These are phyloP conservation scores for Emericellopsis atlantica DNA, from an alignment of 2,329 filamentous ascomycete genomes.

Conservation along the genomic window DNA sequence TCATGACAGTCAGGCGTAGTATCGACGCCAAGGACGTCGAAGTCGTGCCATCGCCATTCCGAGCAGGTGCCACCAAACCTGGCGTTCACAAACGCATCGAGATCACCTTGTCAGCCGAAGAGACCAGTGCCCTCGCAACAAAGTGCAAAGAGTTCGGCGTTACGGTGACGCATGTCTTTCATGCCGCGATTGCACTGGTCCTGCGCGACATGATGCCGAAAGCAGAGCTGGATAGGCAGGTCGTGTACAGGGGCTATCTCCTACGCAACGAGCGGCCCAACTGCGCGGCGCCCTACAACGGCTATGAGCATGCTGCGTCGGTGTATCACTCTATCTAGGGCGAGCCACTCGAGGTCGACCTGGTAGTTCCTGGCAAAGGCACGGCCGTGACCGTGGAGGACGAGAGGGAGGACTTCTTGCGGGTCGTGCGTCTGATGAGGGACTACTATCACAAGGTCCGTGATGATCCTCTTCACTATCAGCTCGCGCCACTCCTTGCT, in stretches of 20 bases:
- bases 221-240: background rate
- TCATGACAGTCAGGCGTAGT: background rate
- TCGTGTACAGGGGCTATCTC: slow-evolving; percentile 16
- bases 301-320: slow-evolving; percentile 9
- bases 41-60: slow-evolving; percentile 9
- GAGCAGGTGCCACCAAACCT: slow-evolving; percentile 5
- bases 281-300: slow-evolving; percentile 11
- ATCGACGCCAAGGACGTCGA: background rate
- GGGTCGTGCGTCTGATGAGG: slow-evolving; percentile 10
- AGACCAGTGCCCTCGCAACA: slow-evolving; percentile 8
- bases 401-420: slow-evolving; percentile 9
- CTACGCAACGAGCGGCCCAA: slow-evolving; percentile 15
- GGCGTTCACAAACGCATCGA: slow-evolving; percentile 13
- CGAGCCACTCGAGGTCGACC: slow-evolving; percentile 11
- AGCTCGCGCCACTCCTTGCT: slow-evolving; percentile 11
- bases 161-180: slow-evolving; percentile 18
- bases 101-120: slow-evolving; percentile 5
- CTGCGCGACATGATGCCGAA: slow-evolving; percentile 12
- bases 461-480: slow-evolving; percentile 15
- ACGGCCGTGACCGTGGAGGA: background rate
- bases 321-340: slow-evolving; percentile 18
- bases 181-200: slow-evolving; percentile 16
- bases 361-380: slow-evolving; percentile 6
- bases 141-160: slow-evolving; percentile 8
- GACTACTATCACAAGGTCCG: slow-evolving; percentile 15